Evolutionary conservation across 139 green algal species (phyloP), one percentile per base, ranked within the genome.

Genomic region (Chlorella sp.): DNA sequence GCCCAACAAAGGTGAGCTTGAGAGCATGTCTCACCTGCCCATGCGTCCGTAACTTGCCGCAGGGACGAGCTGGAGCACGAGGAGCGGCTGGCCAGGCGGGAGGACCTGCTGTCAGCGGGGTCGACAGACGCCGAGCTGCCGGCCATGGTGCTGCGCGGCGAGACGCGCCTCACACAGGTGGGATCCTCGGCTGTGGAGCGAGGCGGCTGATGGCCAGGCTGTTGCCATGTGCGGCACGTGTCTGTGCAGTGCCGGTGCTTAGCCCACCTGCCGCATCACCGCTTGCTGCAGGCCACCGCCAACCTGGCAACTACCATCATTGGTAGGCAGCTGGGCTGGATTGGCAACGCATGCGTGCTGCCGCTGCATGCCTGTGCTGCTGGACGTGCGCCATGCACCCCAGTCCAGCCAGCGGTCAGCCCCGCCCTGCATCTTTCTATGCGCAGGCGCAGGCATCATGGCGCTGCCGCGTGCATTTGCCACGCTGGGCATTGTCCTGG

Each of bases 291-390:
- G 81, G 76, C 87, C 22, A 90, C 86, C 6, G 81, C 86, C 65
- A 83, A 85, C 54, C 75, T 90, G 38, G 86, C 86, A 7, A 85
- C 86, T 22, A 90, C 86, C 2, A 90, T 90, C 82, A 87, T 90
- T 19, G 86, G 86, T 60, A 24, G 14, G 51, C 51, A 2, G 51
- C 51, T 60, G 51, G 51, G 51, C 51, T 20, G 16, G 51, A 11
- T 16, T 20, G 22, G 51, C 46, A 54, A 11, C 46, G 46, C 46
- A 54, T 54, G 46, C 46, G 46, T 11, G 11, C 46, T 54, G 46
- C 7, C 46, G 8, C 46, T 54, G 46, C 46, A 54, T 54, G 46
- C 46, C 46, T 7, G 46, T 54, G 46, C 46, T 11, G 46, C 46
- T 54, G 46, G 46, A 11, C 46, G 46, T 54, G 46, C 46, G 7